These are phyloP conservation scores for Geotrichum reessii DNA, from an alignment of 1,139 yeast species.

Conservation along the genomic window DNA sequence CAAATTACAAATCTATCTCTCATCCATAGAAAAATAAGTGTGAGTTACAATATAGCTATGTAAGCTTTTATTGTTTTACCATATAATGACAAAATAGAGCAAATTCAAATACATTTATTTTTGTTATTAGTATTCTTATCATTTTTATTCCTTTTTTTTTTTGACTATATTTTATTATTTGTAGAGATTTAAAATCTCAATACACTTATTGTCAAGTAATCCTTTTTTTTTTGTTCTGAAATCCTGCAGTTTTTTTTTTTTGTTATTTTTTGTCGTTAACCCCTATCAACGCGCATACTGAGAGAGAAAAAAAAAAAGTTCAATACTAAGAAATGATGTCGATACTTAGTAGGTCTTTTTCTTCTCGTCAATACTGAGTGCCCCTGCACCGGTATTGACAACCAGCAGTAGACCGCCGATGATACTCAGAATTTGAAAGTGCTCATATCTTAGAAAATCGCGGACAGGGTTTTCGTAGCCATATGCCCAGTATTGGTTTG, in stretches of 20 bases:
- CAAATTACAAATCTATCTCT: no score
- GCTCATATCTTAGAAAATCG: conserved; percentile 87
- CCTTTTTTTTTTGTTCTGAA: background rate
- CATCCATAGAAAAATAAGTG: no score
- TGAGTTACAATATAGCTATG: no score
- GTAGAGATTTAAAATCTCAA: background rate
- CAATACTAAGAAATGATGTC: background rate
- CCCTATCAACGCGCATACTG: background rate
- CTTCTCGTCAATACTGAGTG: conserved; percentile 88
- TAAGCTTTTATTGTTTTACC: background rate
- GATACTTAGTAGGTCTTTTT: conserved; percentile 70
- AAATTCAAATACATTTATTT: no score
- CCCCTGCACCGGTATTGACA: conserved; percentile 96
- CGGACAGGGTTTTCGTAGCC: conserved; percentile 67
- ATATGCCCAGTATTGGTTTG: conserved; percentile 87
- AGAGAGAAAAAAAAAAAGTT: background rate
- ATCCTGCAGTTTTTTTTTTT: background rate
- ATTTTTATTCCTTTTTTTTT: background rate
- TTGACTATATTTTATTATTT: background rate
- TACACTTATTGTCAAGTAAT: background rate
- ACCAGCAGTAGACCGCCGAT: conserved; percentile 90
- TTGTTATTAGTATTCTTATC: background rate
- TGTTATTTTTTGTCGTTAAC: background rate
- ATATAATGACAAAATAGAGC: no score
- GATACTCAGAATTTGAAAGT: conserved; percentile 89